Base-by-base conservation (phyloP, 805 yeast species). In the Candida silvatica region DNA sequence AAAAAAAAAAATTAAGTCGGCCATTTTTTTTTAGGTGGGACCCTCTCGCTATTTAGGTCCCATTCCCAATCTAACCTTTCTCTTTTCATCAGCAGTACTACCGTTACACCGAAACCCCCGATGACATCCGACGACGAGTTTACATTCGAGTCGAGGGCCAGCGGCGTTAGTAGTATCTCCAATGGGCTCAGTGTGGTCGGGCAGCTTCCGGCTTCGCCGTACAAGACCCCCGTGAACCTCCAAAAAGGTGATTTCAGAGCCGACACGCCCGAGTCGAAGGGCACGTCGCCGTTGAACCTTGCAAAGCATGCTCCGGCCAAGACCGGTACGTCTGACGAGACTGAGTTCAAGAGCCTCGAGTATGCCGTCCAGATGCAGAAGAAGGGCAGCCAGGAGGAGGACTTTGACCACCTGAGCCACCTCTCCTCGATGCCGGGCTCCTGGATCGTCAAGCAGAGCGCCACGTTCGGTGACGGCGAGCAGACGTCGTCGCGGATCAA, bases 371-470 rank as follows among this genome's bases (percentile, higher is more conserved):
- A 27, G n/a, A n/a, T 23, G 26, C 11, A 23, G 17, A 27, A 15
- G 9, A 27, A 27, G 29, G 15, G 15, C 16, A 27, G 14, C n/a
- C 29, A 27, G 29, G 17, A 43, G 22, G 47, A 43, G 19, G 58
- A 54, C 29, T 56, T 46, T 37, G 44, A 47, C 3, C 49, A 54
- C 27, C 38, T 51, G 2, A 29, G 46, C 3, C 49, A 48, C 31
- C 26, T 48, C 17, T 52, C 54, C 4, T 53, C 55, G 23, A 48
- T 48, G 47, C 53, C 59, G 11, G 54, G 55, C 5, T 45, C 54
- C 5, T 54, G 58, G 61, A 42, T 45, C 7, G 31, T 37, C 9
- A 44, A 39, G 20, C 42, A 44, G 19, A 37, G 37, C 9, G 37
- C 36, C 5, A 36, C 34, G 14, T 45, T 46, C 23, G 44, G 31